Conservation (phyloP, 345 rosid species). For the Hirschfeldia incana region DNA sequence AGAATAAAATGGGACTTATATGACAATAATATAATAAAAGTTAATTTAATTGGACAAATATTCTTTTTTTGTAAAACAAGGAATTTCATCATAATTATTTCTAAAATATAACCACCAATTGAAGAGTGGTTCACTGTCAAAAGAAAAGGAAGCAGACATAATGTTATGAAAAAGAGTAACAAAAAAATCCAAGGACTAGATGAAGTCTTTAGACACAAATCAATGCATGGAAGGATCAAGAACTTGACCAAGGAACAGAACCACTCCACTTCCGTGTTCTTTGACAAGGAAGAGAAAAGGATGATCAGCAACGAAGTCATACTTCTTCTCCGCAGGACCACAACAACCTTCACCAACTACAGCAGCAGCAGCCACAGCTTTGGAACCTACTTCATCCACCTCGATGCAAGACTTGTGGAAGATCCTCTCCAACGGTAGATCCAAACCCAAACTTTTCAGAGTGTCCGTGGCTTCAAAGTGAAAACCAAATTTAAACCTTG, state of each 20-base stretch:
- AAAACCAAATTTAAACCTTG: conserved; percentile 14
- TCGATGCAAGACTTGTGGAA: conserved; percentile 29
- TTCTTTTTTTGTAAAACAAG: no score
- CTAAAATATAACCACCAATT: no score
- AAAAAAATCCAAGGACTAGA: no score
- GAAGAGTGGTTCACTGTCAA: no score
- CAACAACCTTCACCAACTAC: fast-evolving
- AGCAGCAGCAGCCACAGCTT: conserved; percentile 25
- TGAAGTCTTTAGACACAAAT: background rate
- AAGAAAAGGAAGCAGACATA: no score
- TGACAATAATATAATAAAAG: no score
- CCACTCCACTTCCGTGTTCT: background rate
- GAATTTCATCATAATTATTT: no score
- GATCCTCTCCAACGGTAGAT: background rate
- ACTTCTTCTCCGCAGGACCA: background rate
- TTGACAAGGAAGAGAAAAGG: conserved; percentile 26
- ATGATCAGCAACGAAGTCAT: conserved; percentile 34
- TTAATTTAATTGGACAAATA: no score
- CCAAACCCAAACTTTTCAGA: conserved; percentile 18
- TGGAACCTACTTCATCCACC: conserved; percentile 33
- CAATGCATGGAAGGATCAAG: conserved; percentile 19
- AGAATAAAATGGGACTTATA: no score
- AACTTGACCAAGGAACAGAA: conserved; percentile 32
- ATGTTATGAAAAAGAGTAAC: no score
- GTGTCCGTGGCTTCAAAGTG: conserved; percentile 20